phyloP scores from a whole-genome alignment of 441 rosid genomes.

The Iberis amara region DNA sequence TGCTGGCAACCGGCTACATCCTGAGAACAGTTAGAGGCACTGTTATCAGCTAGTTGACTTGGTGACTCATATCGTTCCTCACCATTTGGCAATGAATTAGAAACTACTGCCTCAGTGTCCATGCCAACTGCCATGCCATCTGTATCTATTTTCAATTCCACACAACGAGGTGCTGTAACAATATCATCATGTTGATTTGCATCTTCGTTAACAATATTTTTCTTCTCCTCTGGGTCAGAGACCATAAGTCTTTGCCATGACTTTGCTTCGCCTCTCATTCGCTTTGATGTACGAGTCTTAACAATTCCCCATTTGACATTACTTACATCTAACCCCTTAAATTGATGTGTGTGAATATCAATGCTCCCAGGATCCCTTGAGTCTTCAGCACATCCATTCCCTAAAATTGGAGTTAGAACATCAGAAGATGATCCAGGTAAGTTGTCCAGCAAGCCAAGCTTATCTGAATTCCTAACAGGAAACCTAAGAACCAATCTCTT shows the following conservation, averaged over 20 bases:
- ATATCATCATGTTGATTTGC: constrained; percentile 32
- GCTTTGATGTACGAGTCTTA: constrained; percentile 75
- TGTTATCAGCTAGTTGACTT: constrained; percentile 21
- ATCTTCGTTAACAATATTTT: constrained; percentile 33
- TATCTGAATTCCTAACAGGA: constrained; percentile 57
- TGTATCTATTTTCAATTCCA: constrained; percentile 26
- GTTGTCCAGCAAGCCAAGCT: constrained; percentile 35
- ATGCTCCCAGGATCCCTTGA: constrained; percentile 29
- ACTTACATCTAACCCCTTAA: constrained; percentile 43
- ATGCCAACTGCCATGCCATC: constrained; percentile 24
- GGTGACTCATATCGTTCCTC: constrained; percentile 30
- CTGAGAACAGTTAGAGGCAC: constrained; percentile 27
- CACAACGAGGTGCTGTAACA: constrained; percentile 25
- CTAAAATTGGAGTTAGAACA: constrained; percentile 31
- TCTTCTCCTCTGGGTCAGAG: constrained; percentile 34
- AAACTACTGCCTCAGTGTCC: constrained; percentile 26
- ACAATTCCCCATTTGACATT: constrained; percentile 86
- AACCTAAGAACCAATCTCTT: constrained; percentile 75
- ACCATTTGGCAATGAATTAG: constrained; percentile 34
- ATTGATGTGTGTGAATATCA: constrained; percentile 37
- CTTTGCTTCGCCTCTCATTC: constrained; percentile 49
- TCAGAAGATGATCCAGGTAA: constrained; percentile 45
- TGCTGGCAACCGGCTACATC: constrained; percentile 28
- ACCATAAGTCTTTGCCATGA: constrained; percentile 34
- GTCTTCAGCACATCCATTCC: constrained; percentile 33